phyloP scores from a whole-genome alignment of 495 filamentous ascomycete genomes.

The Penicillium arizonense region DNA sequence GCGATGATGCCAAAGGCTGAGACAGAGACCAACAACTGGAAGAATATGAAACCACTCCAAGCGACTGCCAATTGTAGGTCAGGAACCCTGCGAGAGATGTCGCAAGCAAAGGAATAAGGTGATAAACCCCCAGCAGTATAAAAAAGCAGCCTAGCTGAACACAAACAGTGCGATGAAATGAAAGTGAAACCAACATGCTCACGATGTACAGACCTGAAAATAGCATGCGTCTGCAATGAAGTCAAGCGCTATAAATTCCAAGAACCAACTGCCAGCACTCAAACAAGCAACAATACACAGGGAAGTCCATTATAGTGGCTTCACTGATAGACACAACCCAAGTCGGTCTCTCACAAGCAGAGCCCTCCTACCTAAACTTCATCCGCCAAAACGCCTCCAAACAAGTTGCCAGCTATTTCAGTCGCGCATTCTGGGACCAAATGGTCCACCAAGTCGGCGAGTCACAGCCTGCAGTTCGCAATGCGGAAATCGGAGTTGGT shows the following conservation, averaged over 20 bases:
- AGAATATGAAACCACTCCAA: too few species aligned
- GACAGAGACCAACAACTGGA: too few species aligned
- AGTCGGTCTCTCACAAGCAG: constrained; percentile 3
- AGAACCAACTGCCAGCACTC: background rate
- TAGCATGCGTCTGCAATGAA: background rate
- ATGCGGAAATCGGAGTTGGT: constrained; percentile 43
- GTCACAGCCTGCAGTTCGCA: constrained; percentile 48
- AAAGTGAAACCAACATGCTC: background rate
- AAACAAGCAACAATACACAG: too few species aligned
- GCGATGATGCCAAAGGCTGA: too few species aligned
- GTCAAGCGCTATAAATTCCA: background rate
- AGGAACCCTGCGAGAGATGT: background rate
- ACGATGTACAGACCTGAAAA: background rate
- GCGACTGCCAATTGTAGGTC: too few species aligned
- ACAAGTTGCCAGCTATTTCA: constrained; percentile 39
- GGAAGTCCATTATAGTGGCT: background rate
- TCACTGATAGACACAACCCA: constrained; percentile 3
- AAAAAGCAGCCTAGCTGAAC: background rate
- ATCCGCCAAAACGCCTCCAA: constrained; percentile 27
- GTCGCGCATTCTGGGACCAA: constrained; percentile 47
- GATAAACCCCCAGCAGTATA: background rate
- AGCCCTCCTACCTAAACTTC: constrained; percentile 17
- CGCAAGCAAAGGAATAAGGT: background rate
- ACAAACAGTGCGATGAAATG: background rate
- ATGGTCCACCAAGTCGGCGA: constrained; percentile 50